phyloP scores from a whole-genome alignment of 257 asterid species.

The Solanum piurae region DNA sequence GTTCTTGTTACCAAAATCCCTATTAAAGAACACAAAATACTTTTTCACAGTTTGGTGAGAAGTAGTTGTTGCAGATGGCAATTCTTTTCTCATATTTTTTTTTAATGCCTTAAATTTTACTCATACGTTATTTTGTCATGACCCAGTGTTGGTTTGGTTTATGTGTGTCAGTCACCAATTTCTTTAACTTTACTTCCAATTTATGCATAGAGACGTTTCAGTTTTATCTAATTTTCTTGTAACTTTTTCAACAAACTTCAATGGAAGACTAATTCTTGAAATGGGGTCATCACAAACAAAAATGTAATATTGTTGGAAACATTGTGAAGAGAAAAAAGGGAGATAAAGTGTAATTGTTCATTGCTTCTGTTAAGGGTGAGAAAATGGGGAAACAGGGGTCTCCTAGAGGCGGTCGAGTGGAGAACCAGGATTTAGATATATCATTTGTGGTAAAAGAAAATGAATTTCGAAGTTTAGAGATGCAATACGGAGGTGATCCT shows the following conservation, averaged over 20 bases:
- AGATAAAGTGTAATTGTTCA: not conserved
- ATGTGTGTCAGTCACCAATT: constrained; percentile 21
- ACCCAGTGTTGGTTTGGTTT: constrained; percentile 1
- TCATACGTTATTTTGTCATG: not conserved
- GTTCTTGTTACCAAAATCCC: not conserved
- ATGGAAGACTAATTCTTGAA: not conserved
- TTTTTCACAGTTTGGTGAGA: constrained; percentile 27
- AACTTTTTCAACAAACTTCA: constrained; percentile 27
- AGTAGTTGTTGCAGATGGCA: constrained; percentile 28
- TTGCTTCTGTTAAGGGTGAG: not conserved
- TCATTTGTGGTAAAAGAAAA: constrained; percentile 26
- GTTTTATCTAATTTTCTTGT: not conserved
- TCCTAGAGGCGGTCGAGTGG: constrained; percentile 24
- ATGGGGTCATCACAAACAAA: not conserved
- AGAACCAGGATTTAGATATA: constrained; percentile 15
- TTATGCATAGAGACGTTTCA: constrained; percentile 8
- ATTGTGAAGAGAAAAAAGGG: not conserved
- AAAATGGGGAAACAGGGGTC: constrained; percentile 45
- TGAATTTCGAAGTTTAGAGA: constrained; percentile 25
- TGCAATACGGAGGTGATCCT: constrained; percentile 27
- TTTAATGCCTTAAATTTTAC: constrained; percentile 5
- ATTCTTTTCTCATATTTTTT: constrained; percentile 9
- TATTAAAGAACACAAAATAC: not conserved
- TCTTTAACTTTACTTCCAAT: constrained; percentile 52
- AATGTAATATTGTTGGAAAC: not conserved